Percentiles rank a stretch among this genome's conserved stretches.
Conservation (phyloP, 768 basidiomycete species). For the Pilatotrama ljubarskyi region DNA sequence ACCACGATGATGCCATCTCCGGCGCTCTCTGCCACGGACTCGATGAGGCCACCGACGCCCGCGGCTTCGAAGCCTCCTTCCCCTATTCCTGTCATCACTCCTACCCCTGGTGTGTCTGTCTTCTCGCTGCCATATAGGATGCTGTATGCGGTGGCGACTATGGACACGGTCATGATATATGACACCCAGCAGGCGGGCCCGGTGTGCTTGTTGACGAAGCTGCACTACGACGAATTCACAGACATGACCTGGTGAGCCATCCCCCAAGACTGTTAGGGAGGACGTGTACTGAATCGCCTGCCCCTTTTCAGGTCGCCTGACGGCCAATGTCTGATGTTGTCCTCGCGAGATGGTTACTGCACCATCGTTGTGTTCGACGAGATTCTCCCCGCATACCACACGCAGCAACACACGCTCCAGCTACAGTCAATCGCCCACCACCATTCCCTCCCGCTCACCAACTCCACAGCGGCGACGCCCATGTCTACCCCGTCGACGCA, state of each 20-base stretch:
- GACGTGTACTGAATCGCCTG: neutral
- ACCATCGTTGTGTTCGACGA: constrained; percentile 95
- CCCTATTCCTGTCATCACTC: constrained; percentile 39
- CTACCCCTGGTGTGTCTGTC: constrained; percentile 54
- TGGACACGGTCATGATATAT: constrained; percentile 93
- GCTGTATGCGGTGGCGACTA: constrained; percentile 93
- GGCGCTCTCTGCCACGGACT: constrained; percentile 50
- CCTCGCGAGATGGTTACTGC: constrained; percentile 96
- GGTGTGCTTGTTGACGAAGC: constrained; percentile 85
- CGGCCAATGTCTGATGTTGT: constrained; percentile 88
- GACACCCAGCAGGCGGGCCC: constrained; percentile 97
- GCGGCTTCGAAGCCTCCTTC: constrained; percentile 56
- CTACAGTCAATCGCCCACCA: constrained; percentile 89
- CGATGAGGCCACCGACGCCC: constrained; percentile 59
- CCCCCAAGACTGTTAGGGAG: neutral
- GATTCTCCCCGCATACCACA: constrained; percentile 83
- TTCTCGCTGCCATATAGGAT: constrained; percentile 93
- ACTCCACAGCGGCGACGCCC: constrained; percentile 27
- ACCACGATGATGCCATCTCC: constrained; percentile 48
- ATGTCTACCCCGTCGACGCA: constrained; percentile 31
- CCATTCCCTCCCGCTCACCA: constrained; percentile 49
- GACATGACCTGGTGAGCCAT: constrained; percentile 87
- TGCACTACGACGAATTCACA: constrained; percentile 98
- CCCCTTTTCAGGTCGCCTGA: constrained; percentile 81
- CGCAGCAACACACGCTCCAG: constrained; percentile 89